Base-by-base conservation (phyloP, 768 basidiomycete species). In the Cystofilobasidium ferigula region DNA sequence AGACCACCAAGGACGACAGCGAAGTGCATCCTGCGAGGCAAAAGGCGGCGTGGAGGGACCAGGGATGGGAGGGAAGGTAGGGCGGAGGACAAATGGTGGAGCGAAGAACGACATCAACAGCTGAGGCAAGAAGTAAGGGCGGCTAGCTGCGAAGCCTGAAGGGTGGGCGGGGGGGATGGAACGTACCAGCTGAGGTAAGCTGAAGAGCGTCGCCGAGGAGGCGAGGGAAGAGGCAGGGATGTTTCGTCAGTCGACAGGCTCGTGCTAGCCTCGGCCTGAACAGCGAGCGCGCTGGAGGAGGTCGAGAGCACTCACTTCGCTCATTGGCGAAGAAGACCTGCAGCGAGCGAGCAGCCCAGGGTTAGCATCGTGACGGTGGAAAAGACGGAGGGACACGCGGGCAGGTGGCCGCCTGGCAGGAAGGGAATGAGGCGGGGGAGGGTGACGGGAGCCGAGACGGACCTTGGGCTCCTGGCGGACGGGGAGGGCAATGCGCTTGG, bases 1-100 rank as follows among this genome's bases (percentile, higher is more conserved):
- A 99, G 82, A 64, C 95, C 95, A 34, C 94, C 93, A 10, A 99
- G 85, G 65, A 99, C 90, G 77, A 98, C 91, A 45, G 93, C 92
- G 76, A 95, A 67, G 62, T 57, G 54, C 53, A 63, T 47, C 28
- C 53, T 28, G 9, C 14, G 24, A 12, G 1, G 20, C 2, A 22
- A 42, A 30, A 57, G 62, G 28, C 28, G 51, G 30, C 10, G 30
- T 35, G n/a, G n/a, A n/a, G n/a, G n/a, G n/a, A n/a, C n/a, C n/a
- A 45, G 13, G 10, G 40, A 12, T 18, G 40, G 26, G 20, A 42
- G 36, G 28, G 12, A 57, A 16, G 6, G 54, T n/a, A n/a, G 28
- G 36, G 28, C 22, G 36, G n/a, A 22, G 18, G 32, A 14, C 26
- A 54, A 16, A 13, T 13, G 26, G n/a, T n/a, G n/a, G n/a, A n/a